Evolutionary conservation across 2,329 filamentous ascomycete genomes (phyloP), one percentile per base, ranked within the genome.

Genomic region (Chalaropsis thielavioides): DNA sequence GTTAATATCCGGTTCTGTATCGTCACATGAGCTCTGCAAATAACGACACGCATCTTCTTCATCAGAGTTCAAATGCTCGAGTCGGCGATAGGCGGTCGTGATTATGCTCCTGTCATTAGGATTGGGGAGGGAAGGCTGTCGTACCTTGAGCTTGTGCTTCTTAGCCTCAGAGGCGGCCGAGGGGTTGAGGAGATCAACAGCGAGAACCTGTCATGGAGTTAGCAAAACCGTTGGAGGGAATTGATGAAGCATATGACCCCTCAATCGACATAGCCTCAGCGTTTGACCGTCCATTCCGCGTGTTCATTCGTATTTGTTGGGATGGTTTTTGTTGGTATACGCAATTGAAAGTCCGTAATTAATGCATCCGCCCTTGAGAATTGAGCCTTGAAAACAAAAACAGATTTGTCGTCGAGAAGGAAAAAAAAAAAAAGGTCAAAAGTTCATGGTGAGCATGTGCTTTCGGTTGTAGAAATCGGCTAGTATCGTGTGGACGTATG

Each of bases 71-170:
- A 19, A 35, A 22, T 35, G 54, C 31, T 58, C 27, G n/a, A 5
- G 27, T 58, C 54, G 8, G 59, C 51, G 11, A 22, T 51, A 17
- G 10, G 27, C 2, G n/a, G 43, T 13, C 7, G 27, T 38, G 7
- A 27, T 24, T 24, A 17, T 19, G 31, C 11, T 62, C 17, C 61
- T 49, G 11, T 3, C 35, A 38, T 38, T 38, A 38, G 35, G 35
- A 38, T 35, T 51, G 41, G 15, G 27, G 13, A 3, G 24, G n/a
- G 24, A 61, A 40, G 27, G 41, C 4, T 31, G 43, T 46, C 65
- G 49, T 90, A 96, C 91, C 91, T 99, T 99, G 80, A 99, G 90
- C 90, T 99, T 99, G 90, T 99, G 94, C 89, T 97, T 97, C 84
- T 91, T 90, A 77, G 91, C 91, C 89, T 99, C 94, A 80, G 92